Conservation (phyloP, 2,329 filamentous ascomycete genomes). For the Phialophora chinensis region DNA sequence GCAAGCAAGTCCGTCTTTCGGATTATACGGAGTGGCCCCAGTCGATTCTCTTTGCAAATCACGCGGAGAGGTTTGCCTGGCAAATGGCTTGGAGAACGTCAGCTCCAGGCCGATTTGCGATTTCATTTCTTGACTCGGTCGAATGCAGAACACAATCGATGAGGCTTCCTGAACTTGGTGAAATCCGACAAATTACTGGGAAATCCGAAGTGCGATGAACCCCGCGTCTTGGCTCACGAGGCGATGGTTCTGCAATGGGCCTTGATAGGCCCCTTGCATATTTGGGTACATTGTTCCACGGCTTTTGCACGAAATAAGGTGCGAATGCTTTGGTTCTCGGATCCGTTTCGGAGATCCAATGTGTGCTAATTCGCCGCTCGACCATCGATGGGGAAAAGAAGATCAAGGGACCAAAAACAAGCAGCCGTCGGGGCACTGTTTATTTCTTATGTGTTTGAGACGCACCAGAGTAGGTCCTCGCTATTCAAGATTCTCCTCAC, state of each 20-base stretch:
- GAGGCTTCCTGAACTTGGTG: too few relatives aligned
- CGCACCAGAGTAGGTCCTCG: too few relatives aligned
- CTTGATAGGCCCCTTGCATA: neutral
- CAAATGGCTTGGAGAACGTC: neutral
- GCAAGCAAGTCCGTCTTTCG: neutral
- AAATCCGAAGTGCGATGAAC: neutral
- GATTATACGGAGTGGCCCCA: neutral
- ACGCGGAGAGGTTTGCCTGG: neutral
- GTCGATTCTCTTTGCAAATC: neutral
- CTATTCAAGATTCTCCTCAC: too few relatives aligned
- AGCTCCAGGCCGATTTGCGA: neutral
- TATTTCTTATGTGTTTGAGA: too few relatives aligned
- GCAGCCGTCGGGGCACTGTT: neutral
- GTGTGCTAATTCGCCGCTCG: neutral
- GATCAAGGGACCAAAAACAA: neutral
- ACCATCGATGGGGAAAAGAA: neutral
- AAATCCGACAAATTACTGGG: too few relatives aligned
- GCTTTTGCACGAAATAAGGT: neutral
- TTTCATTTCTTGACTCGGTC: too few relatives aligned
- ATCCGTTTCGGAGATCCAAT: neutral
- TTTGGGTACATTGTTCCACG: neutral
- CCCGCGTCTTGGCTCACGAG: neutral
- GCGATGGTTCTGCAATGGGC: neutral
- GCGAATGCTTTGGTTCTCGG: neutral
- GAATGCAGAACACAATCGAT: too few relatives aligned